These are phyloP conservation scores for Chaetomium strumarium DNA, from an alignment of 2,329 filamentous ascomycete genomes.

Conservation along the genomic window DNA sequence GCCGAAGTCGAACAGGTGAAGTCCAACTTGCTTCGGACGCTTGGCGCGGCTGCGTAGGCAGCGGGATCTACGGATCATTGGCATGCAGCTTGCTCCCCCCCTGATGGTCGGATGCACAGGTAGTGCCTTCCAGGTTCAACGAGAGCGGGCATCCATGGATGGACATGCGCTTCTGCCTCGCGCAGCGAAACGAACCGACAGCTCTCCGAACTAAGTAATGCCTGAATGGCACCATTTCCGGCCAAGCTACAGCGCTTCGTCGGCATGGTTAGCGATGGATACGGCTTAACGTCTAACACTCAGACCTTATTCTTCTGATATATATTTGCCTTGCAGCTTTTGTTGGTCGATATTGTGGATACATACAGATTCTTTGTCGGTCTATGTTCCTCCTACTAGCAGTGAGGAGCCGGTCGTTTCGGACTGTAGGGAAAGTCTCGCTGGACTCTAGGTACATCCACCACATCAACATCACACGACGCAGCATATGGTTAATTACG, in stretches of 20 bases:
- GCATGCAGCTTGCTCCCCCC: conserved; percentile 3
- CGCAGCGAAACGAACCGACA: not conserved
- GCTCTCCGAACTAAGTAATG: not conserved
- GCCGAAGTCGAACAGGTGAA: conserved; percentile 52
- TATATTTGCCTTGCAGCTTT: too few relatives aligned
- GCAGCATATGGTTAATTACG: too few relatives aligned
- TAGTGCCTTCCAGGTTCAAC: not conserved
- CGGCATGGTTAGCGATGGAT: conserved; percentile 17
- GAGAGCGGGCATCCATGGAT: not conserved
- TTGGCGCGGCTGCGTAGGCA: conserved; percentile 29
- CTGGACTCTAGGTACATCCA: too few relatives aligned
- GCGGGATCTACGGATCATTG: not conserved
- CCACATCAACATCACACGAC: too few relatives aligned
- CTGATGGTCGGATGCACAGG: not conserved
- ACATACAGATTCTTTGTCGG: too few relatives aligned
- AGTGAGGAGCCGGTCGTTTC: too few relatives aligned
- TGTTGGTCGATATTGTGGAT: too few relatives aligned
- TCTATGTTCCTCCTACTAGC: too few relatives aligned
- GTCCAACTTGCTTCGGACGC: conserved; percentile 50
- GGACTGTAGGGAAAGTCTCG: too few relatives aligned
- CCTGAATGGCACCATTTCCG: not conserved
- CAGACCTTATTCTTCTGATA: too few relatives aligned
- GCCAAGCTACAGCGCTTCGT: conserved; percentile 5
- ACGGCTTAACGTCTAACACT: too few relatives aligned
- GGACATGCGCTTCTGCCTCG: not conserved